These are phyloP conservation scores for Benincasa hispida DNA, from an alignment of 306 rosid species.

Conservation along the genomic window DNA sequence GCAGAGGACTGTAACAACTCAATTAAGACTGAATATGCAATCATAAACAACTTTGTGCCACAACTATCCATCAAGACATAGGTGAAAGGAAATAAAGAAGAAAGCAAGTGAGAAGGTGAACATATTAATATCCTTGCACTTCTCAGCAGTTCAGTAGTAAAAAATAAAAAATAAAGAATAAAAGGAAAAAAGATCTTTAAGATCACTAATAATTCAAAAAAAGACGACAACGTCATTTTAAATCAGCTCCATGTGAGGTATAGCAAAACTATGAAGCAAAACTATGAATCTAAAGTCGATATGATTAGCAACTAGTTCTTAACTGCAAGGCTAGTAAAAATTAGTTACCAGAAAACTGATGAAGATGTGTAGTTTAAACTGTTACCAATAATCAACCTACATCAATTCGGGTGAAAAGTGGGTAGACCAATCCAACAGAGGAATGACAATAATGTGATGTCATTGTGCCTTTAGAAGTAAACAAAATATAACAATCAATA, in stretches of 20 bases:
- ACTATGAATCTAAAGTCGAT: not conserved
- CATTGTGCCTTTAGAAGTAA: not conserved
- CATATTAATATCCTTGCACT: not conserved
- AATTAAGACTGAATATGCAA: not conserved
- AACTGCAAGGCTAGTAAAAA: not conserved
- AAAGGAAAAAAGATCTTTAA: not conserved
- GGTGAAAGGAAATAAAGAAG: not conserved
- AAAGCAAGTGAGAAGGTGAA: not conserved
- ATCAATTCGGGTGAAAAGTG: not conserved
- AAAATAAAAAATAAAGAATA: too few species aligned
- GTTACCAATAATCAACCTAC: constrained; percentile 5
- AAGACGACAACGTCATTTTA: not conserved
- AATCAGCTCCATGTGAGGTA: not conserved
- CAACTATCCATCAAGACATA: not conserved
- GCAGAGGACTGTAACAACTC: not conserved
- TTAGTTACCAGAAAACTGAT: not conserved
- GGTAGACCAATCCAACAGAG: not conserved
- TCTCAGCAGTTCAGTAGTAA: not conserved
- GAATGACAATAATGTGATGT: not conserved
- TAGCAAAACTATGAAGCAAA: not conserved
- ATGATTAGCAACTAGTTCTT: not conserved
- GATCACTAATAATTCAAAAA: not conserved
- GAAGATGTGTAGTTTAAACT: not conserved
- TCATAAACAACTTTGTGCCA: not conserved
- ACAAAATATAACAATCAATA: not conserved